Conservation (phyloP, 768 basidiomycete genomes). For the Boletus rufocinnamomeus region DNA sequence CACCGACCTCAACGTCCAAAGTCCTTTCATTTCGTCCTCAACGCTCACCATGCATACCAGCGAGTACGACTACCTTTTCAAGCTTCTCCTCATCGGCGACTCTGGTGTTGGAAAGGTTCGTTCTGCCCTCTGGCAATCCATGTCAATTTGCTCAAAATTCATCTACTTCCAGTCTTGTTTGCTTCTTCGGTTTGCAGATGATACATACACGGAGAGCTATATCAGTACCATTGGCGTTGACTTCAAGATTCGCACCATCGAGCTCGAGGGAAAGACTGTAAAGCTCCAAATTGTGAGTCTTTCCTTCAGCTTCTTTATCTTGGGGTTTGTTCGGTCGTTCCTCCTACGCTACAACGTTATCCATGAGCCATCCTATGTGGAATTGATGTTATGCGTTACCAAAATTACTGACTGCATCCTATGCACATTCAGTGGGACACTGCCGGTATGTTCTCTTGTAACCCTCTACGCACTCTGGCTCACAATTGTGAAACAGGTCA, state of each 20-base stretch:
- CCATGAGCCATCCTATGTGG: not conserved
- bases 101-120: slow-evolving; percentile 92
- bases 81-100: slow-evolving; percentile 92
- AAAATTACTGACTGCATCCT: slow-evolving; percentile 19
- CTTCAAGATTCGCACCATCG: slow-evolving; percentile 99
- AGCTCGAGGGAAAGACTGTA: slow-evolving; percentile 97
- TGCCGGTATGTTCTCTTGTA: slow-evolving; percentile 59
- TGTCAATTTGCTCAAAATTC: slow-evolving; percentile 27
- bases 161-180: slow-evolving; percentile 75
- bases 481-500: slow-evolving; percentile 59
- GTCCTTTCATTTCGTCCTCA: slow-evolving; percentile 21
- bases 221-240: slow-evolving; percentile 98
- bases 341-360: not conserved
- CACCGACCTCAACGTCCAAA: slow-evolving; percentile 35
- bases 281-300: slow-evolving; percentile 94
- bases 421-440: slow-evolving; percentile 79
- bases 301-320: slow-evolving; percentile 9
- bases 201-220: slow-evolving; percentile 97
- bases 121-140: slow-evolving; percentile 22
- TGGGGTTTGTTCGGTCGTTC: not conserved
- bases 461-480: slow-evolving; percentile 1
- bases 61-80: slow-evolving; percentile 96
- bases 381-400: not conserved
- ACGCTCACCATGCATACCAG: slow-evolving; percentile 74
- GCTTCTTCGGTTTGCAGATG: slow-evolving; percentile 91